A percentile compares a stretch with the other conserved stretches of the same genome.
These are phyloP conservation scores for Hippophae tibetana DNA, from an alignment of 306 rosid genomes.

Conservation along the genomic window DNA sequence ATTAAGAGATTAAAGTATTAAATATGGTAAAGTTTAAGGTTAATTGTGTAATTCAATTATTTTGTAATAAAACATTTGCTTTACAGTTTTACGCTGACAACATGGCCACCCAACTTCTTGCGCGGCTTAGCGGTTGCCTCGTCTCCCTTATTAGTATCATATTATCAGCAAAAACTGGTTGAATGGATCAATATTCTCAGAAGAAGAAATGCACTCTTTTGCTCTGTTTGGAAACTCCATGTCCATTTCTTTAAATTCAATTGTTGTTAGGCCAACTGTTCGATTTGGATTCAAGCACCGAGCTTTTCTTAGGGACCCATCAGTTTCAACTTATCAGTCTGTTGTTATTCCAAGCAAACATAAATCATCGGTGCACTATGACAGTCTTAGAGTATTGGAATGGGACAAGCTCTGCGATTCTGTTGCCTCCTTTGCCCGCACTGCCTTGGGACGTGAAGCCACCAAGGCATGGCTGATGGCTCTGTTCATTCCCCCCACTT, in stretches of 20 bases:
- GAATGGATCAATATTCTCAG: not conserved
- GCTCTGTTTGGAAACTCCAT: conserved; percentile 12
- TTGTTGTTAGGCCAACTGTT: conserved; percentile 16
- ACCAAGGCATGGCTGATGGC: conserved; percentile 36
- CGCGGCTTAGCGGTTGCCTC: too few species aligned
- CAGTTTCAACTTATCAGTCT: conserved; percentile 17
- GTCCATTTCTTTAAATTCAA: conserved; percentile 16
- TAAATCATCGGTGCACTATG: conserved; percentile 38
- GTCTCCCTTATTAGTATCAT: too few species aligned
- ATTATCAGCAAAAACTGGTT: too few species aligned
- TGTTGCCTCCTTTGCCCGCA: conserved; percentile 74
- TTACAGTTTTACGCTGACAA: too few species aligned
- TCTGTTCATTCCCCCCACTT: conserved; percentile 1
- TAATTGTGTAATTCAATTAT: too few species aligned
- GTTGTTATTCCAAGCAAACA: not conserved
- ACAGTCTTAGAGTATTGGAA: conserved; percentile 72
- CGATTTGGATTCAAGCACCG: conserved; percentile 17
- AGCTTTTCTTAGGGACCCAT: conserved; percentile 15
- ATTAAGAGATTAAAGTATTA: too few species aligned
- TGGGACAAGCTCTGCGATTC: conserved; percentile 87
- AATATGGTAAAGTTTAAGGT: too few species aligned
- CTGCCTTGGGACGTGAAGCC: conserved; percentile 70
- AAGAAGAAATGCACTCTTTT: conserved; percentile 32
- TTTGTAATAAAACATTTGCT: too few species aligned
- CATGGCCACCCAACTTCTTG: too few species aligned